A percentile compares a stretch with the other conserved stretches of the same genome.
Evolutionary conservation across 257 asterid species (phyloP).

Genomic region (Capsicum chinense): DNA sequence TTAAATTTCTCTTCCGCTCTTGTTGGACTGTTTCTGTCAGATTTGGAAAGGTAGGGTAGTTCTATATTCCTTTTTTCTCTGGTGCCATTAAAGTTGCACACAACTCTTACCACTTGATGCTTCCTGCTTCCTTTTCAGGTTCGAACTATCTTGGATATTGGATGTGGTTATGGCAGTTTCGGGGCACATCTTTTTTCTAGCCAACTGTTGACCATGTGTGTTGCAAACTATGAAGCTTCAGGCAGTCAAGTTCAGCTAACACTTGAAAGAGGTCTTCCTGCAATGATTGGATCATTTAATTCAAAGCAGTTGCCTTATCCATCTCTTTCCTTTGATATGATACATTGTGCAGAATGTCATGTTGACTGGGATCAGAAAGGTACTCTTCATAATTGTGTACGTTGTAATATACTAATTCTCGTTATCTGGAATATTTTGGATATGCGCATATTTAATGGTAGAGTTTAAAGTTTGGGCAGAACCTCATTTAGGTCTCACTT

Average conservation of each 20-base stretch:
- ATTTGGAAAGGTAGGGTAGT: not conserved
- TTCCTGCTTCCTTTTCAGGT: slow-evolving; percentile 56
- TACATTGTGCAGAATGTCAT: slow-evolving; percentile 91
- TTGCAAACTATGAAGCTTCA: slow-evolving; percentile 93
- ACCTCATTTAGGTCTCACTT: slow-evolving; percentile 23
- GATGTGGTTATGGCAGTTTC: slow-evolving; percentile 98
- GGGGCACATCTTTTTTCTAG: slow-evolving; percentile 87
- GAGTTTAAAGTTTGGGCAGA: not conserved
- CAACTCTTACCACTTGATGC: slow-evolving; percentile 22
- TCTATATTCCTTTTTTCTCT: slow-evolving; percentile 14
- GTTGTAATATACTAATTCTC: not conserved
- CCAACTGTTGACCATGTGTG: slow-evolving; percentile 83
- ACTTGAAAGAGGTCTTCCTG: slow-evolving; percentile 98
- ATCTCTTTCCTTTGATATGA: slow-evolving; percentile 95
- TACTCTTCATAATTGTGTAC: slow-evolving; percentile 34
- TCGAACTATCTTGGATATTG: slow-evolving; percentile 85
- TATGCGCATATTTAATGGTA: not conserved
- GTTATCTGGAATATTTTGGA: not conserved
- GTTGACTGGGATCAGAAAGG: slow-evolving; percentile 97
- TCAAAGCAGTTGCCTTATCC: slow-evolving; percentile 93
- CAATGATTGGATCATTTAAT: slow-evolving; percentile 89
- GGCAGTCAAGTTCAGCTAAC: slow-evolving; percentile 99
- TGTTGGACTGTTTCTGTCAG: not conserved
- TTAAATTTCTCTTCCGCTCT: not conserved
- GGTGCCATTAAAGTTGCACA: slow-evolving; percentile 12